These are phyloP conservation scores for Hanseniaspora occidentalis DNA, from an alignment of 805 yeast species.

Conservation along the genomic window DNA sequence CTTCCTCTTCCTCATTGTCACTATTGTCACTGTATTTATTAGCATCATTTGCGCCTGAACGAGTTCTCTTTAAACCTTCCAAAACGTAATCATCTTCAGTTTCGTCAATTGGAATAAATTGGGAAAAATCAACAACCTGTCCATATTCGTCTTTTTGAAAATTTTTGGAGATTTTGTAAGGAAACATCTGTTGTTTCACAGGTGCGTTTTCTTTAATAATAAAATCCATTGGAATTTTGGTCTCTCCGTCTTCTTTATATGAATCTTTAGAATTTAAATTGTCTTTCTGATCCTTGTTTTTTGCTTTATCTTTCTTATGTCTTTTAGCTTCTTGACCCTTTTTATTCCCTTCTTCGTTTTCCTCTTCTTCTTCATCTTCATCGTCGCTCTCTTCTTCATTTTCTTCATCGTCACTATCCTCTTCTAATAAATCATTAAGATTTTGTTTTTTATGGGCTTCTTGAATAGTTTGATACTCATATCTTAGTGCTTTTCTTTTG, in stretches of 20 bases:
- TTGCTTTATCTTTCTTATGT: neutral
- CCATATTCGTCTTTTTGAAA: slow-evolving; percentile 82
- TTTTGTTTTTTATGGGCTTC: neutral
- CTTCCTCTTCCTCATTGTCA: slow-evolving; percentile 16
- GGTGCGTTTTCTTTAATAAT: slow-evolving; percentile 14
- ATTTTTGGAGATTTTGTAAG: slow-evolving; percentile 41
- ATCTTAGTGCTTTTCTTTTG: slow-evolving; percentile 12
- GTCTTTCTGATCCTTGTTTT: slow-evolving; percentile 15
- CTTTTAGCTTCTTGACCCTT: slow-evolving; percentile 1
- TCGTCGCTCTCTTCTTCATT: slow-evolving; percentile 22
- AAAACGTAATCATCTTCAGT: slow-evolving; percentile 27
- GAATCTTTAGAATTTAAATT: slow-evolving; percentile 23
- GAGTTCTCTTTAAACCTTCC: slow-evolving; percentile 16
- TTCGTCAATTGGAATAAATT: slow-evolving; percentile 42
- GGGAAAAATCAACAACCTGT: slow-evolving; percentile 51
- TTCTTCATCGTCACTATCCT: slow-evolving; percentile 16
- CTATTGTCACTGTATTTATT: slow-evolving; percentile 15
- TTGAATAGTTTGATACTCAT: slow-evolving; percentile 15
- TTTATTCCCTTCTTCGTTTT: slow-evolving; percentile 16
- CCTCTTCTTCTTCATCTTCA: slow-evolving; percentile 24
- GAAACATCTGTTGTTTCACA: slow-evolving; percentile 55
- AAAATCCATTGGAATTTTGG: slow-evolving; percentile 18
- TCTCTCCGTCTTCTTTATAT: slow-evolving; percentile 11
- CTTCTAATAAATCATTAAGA: slow-evolving; percentile 7
- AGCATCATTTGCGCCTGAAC: slow-evolving; percentile 14